Conservation (phyloP, 2,329 filamentous ascomycete species). For the Zymoseptoria crescenta region DNA sequence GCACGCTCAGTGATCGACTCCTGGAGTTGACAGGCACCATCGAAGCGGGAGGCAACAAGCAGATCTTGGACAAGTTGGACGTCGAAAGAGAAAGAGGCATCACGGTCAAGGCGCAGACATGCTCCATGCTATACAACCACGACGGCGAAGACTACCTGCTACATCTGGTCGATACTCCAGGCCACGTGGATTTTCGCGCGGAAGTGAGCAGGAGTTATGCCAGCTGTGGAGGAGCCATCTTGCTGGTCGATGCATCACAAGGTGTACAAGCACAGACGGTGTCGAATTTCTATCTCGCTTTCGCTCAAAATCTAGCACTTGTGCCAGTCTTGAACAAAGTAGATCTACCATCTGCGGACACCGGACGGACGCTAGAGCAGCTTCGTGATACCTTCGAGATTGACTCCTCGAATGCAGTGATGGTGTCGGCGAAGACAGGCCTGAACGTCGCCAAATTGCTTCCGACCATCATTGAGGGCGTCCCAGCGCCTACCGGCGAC, state of each 20-base stretch:
- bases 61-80: conserved; percentile 93
- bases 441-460: conserved; percentile 77
- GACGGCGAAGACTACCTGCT: conserved; percentile 81
- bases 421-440: conserved; percentile 91
- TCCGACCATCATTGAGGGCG: conserved; percentile 74
- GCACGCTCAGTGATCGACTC: conserved; percentile 84
- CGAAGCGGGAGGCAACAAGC: conserved; percentile 75
- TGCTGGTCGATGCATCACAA: conserved; percentile 93
- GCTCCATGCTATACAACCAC: conserved; percentile 92
- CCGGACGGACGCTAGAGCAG: conserved; percentile 78
- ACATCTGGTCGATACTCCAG: conserved; percentile 92
- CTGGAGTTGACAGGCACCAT: conserved; percentile 94
- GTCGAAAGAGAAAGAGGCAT: conserved; percentile 94
- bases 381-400: conserved; percentile 82
- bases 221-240: conserved; percentile 83
- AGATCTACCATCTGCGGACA: conserved; percentile 81
- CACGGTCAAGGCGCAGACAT: conserved; percentile 97
- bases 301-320: conserved; percentile 77
- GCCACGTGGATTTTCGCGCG: conserved; percentile 94
- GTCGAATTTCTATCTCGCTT: conserved; percentile 96
- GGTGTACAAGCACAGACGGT: conserved; percentile 97
- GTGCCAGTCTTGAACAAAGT: conserved; percentile 97
- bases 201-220: conserved; percentile 95
- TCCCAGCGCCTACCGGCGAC: conserved; percentile 74
- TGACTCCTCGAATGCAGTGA: conserved; percentile 62